Base-by-base conservation (phyloP, 805 yeast genomes). In the Candida nemodendra region DNA sequence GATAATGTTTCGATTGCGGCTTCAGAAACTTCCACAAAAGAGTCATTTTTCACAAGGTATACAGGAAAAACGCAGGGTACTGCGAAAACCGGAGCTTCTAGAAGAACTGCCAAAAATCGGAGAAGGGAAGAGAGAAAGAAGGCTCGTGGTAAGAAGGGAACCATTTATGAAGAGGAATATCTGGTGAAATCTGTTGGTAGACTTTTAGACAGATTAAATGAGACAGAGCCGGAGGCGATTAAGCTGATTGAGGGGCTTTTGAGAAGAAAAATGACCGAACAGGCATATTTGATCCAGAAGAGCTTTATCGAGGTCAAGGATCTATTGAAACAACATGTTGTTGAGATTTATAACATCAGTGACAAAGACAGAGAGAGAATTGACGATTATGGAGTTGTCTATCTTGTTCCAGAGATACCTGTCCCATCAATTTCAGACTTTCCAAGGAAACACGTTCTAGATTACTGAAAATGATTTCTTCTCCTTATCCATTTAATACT, bases 131-230 rank as follows among this genome's bases (percentile, higher is more conserved):
- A 91, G 58, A 78, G 99, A 54, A 93, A 93, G 67, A 76, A 80
- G 43, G 99, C 99, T 2, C 79, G 95, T 53, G 99, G 99, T 43
- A 88, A 95, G 69, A 93, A 93, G 67, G 98, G 98, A 32, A 91
- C 97, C 5, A 84, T 93, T 15, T 93, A 93, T 56, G 99, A 93
- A 62, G 99, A 93, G 60, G 98, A 93, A 60, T 93, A 93, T 61
- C 74, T 93, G 39, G 81, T 93, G 32, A 79, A 78, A 50, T 90
- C 97, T 3, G 79, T 87, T 41, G 93, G 95, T 4, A 79, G 99
- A 57, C 72, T 93, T 58, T 64, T 88, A 23, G 97, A 88, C 38
- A 77, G 99, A 51, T 64, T 93, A 41, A 75, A 78, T 30, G 79
- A 76, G 48, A 84, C 95, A 0, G 75, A 77, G 48, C 69, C 78